phyloP scores from a whole-genome alignment of 2,329 filamentous ascomycete genomes.

The Coniochaeta prunicola region DNA sequence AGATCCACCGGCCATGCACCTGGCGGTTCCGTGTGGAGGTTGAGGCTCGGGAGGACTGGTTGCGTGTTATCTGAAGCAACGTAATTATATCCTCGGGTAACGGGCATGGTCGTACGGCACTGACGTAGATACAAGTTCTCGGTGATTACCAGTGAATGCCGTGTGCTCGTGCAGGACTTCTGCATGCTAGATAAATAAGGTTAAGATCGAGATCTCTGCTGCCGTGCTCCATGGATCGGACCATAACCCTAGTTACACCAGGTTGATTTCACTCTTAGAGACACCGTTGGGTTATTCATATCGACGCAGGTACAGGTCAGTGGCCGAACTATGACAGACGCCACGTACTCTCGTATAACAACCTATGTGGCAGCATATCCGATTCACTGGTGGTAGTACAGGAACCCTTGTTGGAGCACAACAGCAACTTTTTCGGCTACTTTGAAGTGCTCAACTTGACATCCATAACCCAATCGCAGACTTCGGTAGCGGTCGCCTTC shows the following conservation, averaged over 20 bases:
- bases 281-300: neutral
- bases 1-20: neutral
- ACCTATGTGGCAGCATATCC: neutral
- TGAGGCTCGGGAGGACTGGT: no score
- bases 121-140: neutral
- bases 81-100: no score
- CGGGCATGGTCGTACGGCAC: no score
- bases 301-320: neutral
- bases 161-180: neutral
- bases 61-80: no score
- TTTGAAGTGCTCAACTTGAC: constrained; percentile 5
- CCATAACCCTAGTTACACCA: neutral
- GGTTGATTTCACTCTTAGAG: neutral
- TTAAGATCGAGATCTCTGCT: neutral
- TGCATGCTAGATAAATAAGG: neutral
- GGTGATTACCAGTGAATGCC: neutral
- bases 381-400: neutral
- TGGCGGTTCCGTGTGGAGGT: no score
- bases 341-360: neutral
- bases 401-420: neutral
- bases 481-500: neutral
- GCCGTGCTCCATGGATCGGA: neutral
- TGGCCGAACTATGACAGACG: neutral
- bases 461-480: constrained; percentile 3
- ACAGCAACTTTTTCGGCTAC: neutral